A percentile compares a stretch with the other conserved stretches of the same genome.
Conservation (phyloP, 2,329 filamentous ascomycete genomes). For the Penicillium sp. region DNA sequence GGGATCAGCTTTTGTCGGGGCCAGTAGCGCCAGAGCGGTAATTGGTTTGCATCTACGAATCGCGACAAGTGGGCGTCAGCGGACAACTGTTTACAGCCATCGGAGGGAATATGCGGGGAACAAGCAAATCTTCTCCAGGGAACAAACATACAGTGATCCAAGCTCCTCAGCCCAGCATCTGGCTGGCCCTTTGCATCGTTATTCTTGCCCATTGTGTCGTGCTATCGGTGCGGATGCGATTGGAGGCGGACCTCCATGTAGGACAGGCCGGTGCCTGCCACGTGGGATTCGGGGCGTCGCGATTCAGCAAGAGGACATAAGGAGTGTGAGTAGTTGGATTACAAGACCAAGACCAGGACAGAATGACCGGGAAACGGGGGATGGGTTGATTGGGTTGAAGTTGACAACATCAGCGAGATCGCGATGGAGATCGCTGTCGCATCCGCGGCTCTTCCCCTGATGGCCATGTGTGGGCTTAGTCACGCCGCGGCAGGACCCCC, state of each 20-base stretch:
- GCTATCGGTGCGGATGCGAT: conserved; percentile 29
- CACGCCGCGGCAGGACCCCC: conserved; percentile 5
- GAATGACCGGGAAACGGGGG: background rate
- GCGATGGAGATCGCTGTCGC: conserved; percentile 15
- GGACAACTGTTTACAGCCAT: background rate
- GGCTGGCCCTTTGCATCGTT: conserved; percentile 43
- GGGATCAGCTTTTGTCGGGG: conserved; percentile 82
- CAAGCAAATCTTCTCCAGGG: background rate
- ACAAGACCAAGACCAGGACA: conserved; percentile 6
- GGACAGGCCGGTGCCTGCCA: conserved; percentile 28
- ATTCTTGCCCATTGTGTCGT: conserved; percentile 38
- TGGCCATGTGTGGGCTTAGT: conserved; percentile 32
- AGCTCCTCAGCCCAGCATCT: conserved; percentile 73
- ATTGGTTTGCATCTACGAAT: conserved; percentile 71
- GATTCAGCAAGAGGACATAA: conserved; percentile 26
- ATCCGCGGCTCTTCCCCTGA: conserved; percentile 27
- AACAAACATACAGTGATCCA: conserved; percentile 68
- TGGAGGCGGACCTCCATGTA: conserved; percentile 30
- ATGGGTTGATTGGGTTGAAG: background rate
- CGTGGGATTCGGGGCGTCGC: conserved; percentile 15
- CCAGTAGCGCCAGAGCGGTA: conserved; percentile 86
- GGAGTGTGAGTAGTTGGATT: conserved; percentile 29
- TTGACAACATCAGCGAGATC: conserved; percentile 8
- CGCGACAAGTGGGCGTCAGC: conserved; percentile 21
- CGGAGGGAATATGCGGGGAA: background rate